Evolutionary conservation across 257 asterid species (phyloP), one percentile per base, ranked within the genome.

Genomic region (Verbena officinalis): DNA sequence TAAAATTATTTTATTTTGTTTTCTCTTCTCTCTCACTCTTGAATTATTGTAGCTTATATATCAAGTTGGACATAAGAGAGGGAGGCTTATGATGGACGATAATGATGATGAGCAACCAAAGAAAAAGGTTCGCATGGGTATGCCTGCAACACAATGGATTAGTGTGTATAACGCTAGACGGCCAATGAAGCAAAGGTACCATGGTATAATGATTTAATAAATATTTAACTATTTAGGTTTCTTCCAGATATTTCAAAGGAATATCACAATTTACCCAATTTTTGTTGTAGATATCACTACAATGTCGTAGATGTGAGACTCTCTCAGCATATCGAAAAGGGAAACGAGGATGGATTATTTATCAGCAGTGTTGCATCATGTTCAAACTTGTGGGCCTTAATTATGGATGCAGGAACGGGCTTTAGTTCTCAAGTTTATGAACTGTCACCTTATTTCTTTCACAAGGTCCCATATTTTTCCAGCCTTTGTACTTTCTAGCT

Each of bases 341-440:
- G 96, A 78, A 80, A 76, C n/a, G 89, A 68, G 39, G 95, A 88
- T 75, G 89, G 95, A 19, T 62, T 88, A 30, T 86, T 46, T 48
- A 88, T 88, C 75, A 85, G 89, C 70, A 58, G 86, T 10, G 87
- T 85, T 52, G 84, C 91, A 39, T 88, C 95, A 50, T 75, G 84
- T 72, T 75, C 78, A 12, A 83, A 80, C 64, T 75, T 86, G 51
- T 88, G 96, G 96, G 89, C 96, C 59, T 59, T 88, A 45, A 80
- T 88, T 64, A 83, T 88, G 95, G 96, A 88, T 71, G 87, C 89
- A 38, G 91, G 91, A 57, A 88, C 96, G 17, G 95, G 91, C 57
- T 85, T 78, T 56, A 72, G 69, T 49, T 71, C 68, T 66, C 96
- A 88, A 85, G 81, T 77, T 58, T 83, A 85, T 73, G 83, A 79